phyloP scores from a whole-genome alignment of 2,329 filamentous ascomycete genomes.

The Furcasterigmium sp. region DNA sequence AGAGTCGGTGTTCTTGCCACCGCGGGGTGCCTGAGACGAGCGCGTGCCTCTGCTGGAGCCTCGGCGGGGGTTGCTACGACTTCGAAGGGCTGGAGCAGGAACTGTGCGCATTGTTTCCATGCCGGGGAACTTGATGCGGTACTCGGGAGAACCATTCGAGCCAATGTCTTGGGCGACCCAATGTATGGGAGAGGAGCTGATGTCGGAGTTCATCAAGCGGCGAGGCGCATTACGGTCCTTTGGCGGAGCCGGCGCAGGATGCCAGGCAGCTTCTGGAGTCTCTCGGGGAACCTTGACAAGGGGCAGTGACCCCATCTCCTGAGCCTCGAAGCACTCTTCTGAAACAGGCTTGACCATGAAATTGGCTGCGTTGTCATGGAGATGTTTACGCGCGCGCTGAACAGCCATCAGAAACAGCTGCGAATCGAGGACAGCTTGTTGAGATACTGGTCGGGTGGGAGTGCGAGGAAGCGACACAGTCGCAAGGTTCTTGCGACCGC shows the following conservation, averaged over 20 bases:
- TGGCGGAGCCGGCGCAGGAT: conserved; percentile 46
- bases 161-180: conserved; percentile 17
- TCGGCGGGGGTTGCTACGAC: conserved; percentile 24
- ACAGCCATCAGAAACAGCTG: not conserved
- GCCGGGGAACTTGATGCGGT: conserved; percentile 34
- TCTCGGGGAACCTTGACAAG: conserved; percentile 61
- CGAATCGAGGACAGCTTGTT: not conserved
- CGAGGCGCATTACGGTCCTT: conserved; percentile 45
- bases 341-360: conserved; percentile 63
- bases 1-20: conserved; percentile 10
- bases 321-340: conserved; percentile 75
- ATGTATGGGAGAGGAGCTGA: conserved; percentile 22
- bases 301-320: conserved; percentile 74
- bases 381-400: not conserved
- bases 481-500: conserved; percentile 42
- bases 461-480: conserved; percentile 62
- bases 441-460: not conserved
- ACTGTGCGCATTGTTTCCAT: conserved; percentile 32
- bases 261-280: conserved; percentile 59
- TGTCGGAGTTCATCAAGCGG: conserved; percentile 41
- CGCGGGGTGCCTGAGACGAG: conserved; percentile 14
- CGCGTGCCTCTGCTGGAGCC: conserved; percentile 14
- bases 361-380: conserved; percentile 10
- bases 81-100: conserved; percentile 26
- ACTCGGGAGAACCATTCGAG: conserved; percentile 6